Base-by-base conservation (phyloP, 148 eudicot species). In the Fagopyrum homotropicum region DNA sequence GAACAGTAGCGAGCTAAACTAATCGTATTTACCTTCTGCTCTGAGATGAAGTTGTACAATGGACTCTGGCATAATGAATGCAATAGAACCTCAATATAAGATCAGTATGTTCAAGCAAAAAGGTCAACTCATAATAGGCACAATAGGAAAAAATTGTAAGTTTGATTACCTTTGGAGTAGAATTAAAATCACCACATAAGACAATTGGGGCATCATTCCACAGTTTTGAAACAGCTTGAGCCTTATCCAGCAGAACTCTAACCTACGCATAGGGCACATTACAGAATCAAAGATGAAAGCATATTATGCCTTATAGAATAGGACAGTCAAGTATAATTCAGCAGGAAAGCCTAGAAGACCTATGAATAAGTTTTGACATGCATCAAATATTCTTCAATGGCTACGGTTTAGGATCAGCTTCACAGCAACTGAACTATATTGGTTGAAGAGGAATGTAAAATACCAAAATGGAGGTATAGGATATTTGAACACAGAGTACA, bases 151-250 rank as follows among this genome's bases (percentile, higher is more conserved):
- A 66, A 76, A 50, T 16, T 47, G 45, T 30, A 61, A 55, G 77
- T 16, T 12, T 26, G 26, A 45, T 70, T 80, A 92, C 99, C 94
- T 90, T 85, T 44, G 99, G 99, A 47, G 91, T 88, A 79, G 88
- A 86, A 84, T 95, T 95, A 74, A 90, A 92, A 88, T 95, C 99
- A 57, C 99, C 99, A 81, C 97, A 95, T 59, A 95, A 75, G 75
- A 95, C 87, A 57, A 95, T 81, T 57, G 99, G 97, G 79, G 99
- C 97, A 80, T 88, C 89, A 83, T 89, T 88, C 99, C 99, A 95
- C 75, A 76, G 88, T 88, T 85, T 95, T 73, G 99, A 92, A 79
- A 86, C 87, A 56, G 85, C 92, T 77, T 90, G 80, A 74, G 97
- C 93, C 82, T 78, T 89, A 45, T 92, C 85, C 76, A 95, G 80